Conservation (phyloP, 495 filamentous ascomycete genomes). For the Aspergillus nidulans region DNA sequence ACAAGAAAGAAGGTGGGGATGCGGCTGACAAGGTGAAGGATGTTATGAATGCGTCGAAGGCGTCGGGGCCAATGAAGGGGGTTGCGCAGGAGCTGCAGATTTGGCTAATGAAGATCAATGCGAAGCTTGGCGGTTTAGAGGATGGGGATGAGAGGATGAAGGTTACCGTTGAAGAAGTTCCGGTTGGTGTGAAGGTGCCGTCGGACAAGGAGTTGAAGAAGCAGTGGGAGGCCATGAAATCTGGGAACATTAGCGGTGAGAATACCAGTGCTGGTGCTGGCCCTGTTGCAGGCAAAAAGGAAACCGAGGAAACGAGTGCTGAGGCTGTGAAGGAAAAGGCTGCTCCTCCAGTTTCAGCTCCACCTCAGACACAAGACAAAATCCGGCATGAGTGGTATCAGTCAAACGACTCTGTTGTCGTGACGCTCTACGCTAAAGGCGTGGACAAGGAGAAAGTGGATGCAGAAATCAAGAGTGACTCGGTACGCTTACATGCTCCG, state of each 20-base stretch:
- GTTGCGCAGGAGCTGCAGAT: slow-evolving; percentile 28
- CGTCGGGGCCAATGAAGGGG: slow-evolving; percentile 55
- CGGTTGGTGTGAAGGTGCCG: slow-evolving; percentile 48
- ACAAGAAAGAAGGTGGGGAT: slow-evolving; percentile 32
- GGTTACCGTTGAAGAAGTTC: slow-evolving; percentile 60
- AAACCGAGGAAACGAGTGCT: slow-evolving; percentile 16
- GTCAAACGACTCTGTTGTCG: slow-evolving; percentile 56
- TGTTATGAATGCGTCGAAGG: slow-evolving; percentile 24
- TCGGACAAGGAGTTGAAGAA: slow-evolving; percentile 32
- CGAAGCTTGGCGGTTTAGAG: slow-evolving; percentile 38
- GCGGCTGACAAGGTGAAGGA: slow-evolving; percentile 30
- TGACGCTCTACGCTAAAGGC: slow-evolving; percentile 69
- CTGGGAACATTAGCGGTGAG: slow-evolving; percentile 18
- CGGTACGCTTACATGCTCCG: slow-evolving; percentile 28
- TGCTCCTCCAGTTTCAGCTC: slow-evolving; percentile 17
- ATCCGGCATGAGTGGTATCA: slow-evolving; percentile 83
- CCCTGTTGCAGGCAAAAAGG: slow-evolving; percentile 1
- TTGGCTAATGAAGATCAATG: slow-evolving; percentile 20
- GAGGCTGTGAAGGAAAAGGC: slow-evolving; percentile 13
- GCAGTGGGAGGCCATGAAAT: slow-evolving; percentile 27
- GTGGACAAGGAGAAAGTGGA: slow-evolving; percentile 59
- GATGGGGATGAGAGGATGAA: slow-evolving; percentile 52
- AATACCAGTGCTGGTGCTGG: background rate
- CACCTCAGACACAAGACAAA: slow-evolving; percentile 37
- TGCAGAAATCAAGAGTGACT: slow-evolving; percentile 54